Conservation (phyloP, 305 asterid species). For the Fraxinus velutina region DNA sequence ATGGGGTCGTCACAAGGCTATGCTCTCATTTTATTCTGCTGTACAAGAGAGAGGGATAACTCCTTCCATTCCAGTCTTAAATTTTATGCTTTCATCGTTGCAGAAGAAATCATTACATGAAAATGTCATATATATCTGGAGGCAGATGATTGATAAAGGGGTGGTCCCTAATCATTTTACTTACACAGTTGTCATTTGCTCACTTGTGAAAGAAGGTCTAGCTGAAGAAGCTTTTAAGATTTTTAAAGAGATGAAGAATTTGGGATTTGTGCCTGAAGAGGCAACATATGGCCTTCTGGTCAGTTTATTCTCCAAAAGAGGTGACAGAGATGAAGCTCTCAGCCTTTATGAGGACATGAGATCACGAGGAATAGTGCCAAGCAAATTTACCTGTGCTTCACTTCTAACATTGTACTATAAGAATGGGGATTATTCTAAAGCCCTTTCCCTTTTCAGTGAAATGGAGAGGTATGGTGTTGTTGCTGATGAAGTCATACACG, state of each 20-base stretch:
- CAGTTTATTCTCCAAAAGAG: conserved; percentile 49
- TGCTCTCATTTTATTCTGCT: conserved; percentile 87
- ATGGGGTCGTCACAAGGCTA: conserved; percentile 85
- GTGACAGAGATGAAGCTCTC: conserved; percentile 49
- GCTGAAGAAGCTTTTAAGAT: conserved; percentile 58
- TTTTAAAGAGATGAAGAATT: conserved; percentile 63
- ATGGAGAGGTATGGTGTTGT: conserved; percentile 63
- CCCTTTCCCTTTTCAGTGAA: conserved; percentile 80
- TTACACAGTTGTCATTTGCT: conserved; percentile 68
- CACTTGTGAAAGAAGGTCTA: conserved; percentile 66
- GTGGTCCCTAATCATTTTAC: conserved; percentile 73
- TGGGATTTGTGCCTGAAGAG: conserved; percentile 83
- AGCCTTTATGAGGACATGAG: conserved; percentile 84
- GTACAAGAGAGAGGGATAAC: conserved; percentile 66
- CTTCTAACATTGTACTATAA: conserved; percentile 72
- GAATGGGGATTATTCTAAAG: conserved; percentile 70
- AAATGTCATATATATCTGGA: conserved; percentile 63
- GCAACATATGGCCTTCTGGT: conserved; percentile 85
- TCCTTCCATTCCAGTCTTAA: conserved; percentile 63
- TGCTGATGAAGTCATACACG: conserved; percentile 82
- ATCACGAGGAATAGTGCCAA: conserved; percentile 59
- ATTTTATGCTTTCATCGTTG: conserved; percentile 90
- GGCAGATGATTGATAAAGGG: conserved; percentile 52
- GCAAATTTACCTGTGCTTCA: conserved; percentile 91
- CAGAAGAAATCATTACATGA: conserved; percentile 74